phyloP scores from a whole-genome alignment of 164 flowering plant genomes.

The Umbellularia californica region DNA sequence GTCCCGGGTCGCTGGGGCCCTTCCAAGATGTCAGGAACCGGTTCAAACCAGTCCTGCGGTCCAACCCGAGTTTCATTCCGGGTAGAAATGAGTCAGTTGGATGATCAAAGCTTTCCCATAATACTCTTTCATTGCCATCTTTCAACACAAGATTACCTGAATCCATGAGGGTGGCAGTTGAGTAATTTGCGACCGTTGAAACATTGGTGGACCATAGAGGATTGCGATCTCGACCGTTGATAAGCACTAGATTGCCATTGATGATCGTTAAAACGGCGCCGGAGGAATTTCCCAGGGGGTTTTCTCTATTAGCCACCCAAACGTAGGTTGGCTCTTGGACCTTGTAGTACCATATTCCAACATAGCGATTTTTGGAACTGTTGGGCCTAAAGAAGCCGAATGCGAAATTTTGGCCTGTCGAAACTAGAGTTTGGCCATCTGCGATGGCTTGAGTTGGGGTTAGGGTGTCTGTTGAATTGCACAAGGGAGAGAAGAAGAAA shows the following conservation, averaged over 20 bases:
- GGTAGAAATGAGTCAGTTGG: slow-evolving; percentile 26
- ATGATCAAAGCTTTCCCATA: slow-evolving; percentile 11
- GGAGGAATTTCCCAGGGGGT: slow-evolving; percentile 33
- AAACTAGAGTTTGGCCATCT: slow-evolving; percentile 16
- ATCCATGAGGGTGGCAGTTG: slow-evolving; percentile 32
- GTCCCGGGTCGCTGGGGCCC: slow-evolving; percentile 30
- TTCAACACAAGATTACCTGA: slow-evolving; percentile 42
- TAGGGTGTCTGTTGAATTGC: slow-evolving; percentile 6
- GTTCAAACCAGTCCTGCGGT: slow-evolving; percentile 13
- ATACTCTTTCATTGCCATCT: slow-evolving; percentile 5
- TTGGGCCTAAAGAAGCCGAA: slow-evolving; percentile 22
- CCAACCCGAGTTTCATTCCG: slow-evolving; percentile 28
- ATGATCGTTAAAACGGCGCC: slow-evolving; percentile 22
- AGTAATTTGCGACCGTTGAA: background rate
- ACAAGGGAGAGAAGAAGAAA: background rate
- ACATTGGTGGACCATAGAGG: slow-evolving; percentile 27
- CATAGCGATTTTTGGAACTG: slow-evolving; percentile 7
- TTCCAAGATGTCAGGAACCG: slow-evolving; percentile 31
- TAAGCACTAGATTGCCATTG: slow-evolving; percentile 24
- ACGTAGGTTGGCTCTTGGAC: slow-evolving; percentile 17
- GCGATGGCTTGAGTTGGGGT: slow-evolving; percentile 8
- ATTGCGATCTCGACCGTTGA: background rate
- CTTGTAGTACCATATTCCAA: slow-evolving; percentile 24
- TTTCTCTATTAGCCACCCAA: slow-evolving; percentile 31
- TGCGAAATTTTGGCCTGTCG: slow-evolving; percentile 3